Percentiles rank a stretch among this genome's conserved stretches.
Evolutionary conservation across 2,329 filamentous ascomycete species (phyloP).

Genomic region (Hirsutella rhossiliensis): DNA sequence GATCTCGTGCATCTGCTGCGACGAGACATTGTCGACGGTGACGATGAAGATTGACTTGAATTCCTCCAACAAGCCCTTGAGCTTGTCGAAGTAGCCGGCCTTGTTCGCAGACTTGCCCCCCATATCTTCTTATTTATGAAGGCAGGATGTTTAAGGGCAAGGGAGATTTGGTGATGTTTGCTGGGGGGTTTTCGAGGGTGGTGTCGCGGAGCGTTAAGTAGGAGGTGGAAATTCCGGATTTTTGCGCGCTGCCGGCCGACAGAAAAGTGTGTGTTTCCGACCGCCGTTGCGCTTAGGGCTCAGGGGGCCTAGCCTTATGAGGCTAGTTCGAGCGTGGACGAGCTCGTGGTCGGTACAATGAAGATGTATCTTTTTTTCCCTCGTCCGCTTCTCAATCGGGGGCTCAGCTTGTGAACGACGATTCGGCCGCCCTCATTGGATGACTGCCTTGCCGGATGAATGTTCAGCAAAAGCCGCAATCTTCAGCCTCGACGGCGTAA

Average conservation of each 20-base stretch:
- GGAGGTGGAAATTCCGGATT: constrained; percentile 10
- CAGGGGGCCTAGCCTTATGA: constrained; percentile 13
- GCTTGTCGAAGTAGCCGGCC: constrained; percentile 98
- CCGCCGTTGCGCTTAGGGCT: constrained; percentile 23
- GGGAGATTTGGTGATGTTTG: constrained; percentile 13
- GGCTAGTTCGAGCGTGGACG: constrained; percentile 1
- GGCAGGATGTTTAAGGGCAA: constrained; percentile 98
- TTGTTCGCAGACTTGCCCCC: constrained; percentile 95
- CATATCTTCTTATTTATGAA: constrained; percentile 94
- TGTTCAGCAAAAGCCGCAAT: background rate
- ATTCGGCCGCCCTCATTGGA: background rate
- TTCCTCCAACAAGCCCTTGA: constrained; percentile 91
- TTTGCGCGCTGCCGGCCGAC: constrained; percentile 4
- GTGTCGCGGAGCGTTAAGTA: constrained; percentile 7
- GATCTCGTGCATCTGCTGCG: constrained; percentile 99
- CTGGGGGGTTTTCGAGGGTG: constrained; percentile 11
- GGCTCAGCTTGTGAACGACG: background rate
- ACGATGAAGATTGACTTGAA: constrained; percentile 98
- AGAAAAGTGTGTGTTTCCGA: constrained; percentile 17
- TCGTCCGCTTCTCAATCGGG: background rate
- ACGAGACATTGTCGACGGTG: constrained; percentile 97
- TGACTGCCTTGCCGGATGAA: background rate
- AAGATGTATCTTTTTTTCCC: constrained; percentile 21
- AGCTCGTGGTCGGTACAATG: constrained; percentile 13
- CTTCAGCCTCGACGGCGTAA: background rate